Evolutionary conservation across 345 rosid species (phyloP), one percentile per base, ranked within the genome.

Genomic region (Laguncularia racemosa): DNA sequence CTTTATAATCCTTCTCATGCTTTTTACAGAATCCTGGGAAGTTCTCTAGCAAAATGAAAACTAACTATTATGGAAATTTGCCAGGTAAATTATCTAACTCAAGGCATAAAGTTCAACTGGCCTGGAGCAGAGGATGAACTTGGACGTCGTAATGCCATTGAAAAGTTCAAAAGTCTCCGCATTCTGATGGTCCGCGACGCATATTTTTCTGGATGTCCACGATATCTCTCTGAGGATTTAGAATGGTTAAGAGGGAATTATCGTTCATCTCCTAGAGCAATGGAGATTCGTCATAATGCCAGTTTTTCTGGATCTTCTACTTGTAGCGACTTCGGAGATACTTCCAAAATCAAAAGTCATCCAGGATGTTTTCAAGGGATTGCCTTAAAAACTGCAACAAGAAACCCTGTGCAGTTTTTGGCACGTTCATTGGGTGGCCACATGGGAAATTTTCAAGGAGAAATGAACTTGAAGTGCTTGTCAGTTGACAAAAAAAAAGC

Each of bases 131-230:
- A 46, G 28, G 62, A 54, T 44, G 14, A 58, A 7, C 50, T 53
- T 12, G 53, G 49, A 16, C 65, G 57, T 1, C 33, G 51, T 6
- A 56, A 55, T 50, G 58, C 58, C 16, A 46, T 71, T 16, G 6
- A 21, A 19, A 65, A 59, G 51, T 61, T 72, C 67, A 53, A 45
- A 52, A 61, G 47, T 13, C 66, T 75, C 20, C 58, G 80, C n/a
- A 21, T 71, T 16, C 45, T 75, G 20, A 53, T 44, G 20, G 43
- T 70, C 45, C 51, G 44, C 20, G 53, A 59, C 12, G 45, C 65
- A n/a, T 50, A n/a, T 13, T 11, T 71, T 44, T 70, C 76, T 38
- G 58, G 64, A 28, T 38, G 65, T 43, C 59, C 47, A 14, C 46
- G 49, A 19, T 38, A 66, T 53, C 55, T 59, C 33, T 59, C 60